Conservation (phyloP, 176 grass and related monocot species). For the Carex pumila region DNA sequence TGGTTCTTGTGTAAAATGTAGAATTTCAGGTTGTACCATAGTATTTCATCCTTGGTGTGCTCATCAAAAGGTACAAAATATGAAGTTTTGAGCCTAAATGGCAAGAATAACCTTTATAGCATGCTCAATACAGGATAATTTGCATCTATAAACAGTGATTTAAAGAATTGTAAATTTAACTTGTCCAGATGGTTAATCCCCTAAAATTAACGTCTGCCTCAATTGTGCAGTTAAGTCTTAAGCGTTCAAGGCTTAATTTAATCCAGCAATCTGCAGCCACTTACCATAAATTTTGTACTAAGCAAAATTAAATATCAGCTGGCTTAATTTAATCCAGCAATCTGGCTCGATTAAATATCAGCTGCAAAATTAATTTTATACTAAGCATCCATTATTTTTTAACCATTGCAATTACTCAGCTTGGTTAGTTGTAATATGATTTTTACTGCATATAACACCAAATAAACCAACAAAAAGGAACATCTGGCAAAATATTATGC, state of each 20-base stretch:
- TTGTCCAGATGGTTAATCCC: not conserved
- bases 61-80: constrained; percentile 57
- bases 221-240: not conserved
- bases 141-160: not conserved
- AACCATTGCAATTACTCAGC: not conserved
- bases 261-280: not conserved
- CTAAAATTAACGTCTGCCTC: not conserved
- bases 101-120: not conserved
- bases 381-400: not conserved
- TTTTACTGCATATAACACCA: not conserved
- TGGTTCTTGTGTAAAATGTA: constrained; percentile 78
- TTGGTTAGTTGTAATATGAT: not conserved
- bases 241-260: not conserved
- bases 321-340: no score
- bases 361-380: not conserved
- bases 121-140: not conserved
- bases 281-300: not conserved
- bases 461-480: not conserved
- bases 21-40: constrained; percentile 54
- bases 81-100: not conserved
- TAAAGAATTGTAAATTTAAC: not conserved
- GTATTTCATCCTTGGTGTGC: constrained; percentile 98
- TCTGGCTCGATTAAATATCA: not conserved
- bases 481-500: not conserved
- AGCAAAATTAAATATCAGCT: no score